Evolutionary conservation across 2,329 filamentous ascomycete species (phyloP).

Genomic region (Alternaria ventricosa): DNA sequence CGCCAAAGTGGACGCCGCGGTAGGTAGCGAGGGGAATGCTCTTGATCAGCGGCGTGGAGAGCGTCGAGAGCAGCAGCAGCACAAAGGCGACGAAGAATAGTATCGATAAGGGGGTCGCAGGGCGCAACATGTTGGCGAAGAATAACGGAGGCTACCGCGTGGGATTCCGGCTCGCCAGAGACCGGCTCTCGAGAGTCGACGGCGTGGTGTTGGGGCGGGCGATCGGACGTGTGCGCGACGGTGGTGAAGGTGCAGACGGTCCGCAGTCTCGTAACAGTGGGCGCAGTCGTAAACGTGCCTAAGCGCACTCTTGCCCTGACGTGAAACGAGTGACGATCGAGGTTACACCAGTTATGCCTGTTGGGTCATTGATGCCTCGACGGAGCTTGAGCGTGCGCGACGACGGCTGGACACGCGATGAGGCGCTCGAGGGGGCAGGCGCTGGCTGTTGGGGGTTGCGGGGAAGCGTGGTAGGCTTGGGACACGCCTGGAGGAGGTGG

Average conservation of each 20-base stretch:
- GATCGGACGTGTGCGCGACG: conserved; percentile 14
- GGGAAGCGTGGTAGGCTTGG: conserved; percentile 15
- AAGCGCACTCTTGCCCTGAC: conserved; percentile 26
- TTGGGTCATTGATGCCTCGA: conserved; percentile 34
- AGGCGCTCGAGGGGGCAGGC: conserved; percentile 18
- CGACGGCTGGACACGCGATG: conserved; percentile 9
- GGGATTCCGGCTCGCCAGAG: conserved; percentile 37
- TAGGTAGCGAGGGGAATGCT: conserved; percentile 82
- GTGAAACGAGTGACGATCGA: conserved; percentile 42
- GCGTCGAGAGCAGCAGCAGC: conserved; percentile 80
- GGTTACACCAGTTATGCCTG: conserved; percentile 34
- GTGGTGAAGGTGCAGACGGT: conserved; percentile 4
- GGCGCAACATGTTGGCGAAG: conserved; percentile 75
- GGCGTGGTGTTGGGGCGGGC: conserved; percentile 20
- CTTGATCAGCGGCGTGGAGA: conserved; percentile 91
- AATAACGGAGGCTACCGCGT: conserved; percentile 25
- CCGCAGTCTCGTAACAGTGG: conserved; percentile 4
- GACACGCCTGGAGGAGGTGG: conserved; percentile 3
- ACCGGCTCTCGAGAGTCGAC: conserved; percentile 36
- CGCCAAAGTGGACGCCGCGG: conserved; percentile 80
- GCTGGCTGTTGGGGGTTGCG: conserved; percentile 18
- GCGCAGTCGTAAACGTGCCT: conserved; percentile 30
- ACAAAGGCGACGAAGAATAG: conserved; percentile 85
- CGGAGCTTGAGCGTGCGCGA: conserved; percentile 8
- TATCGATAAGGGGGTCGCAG: conserved; percentile 88